These are phyloP conservation scores for Leccinum longicurvipes DNA, from an alignment of 768 basidiomycete species.

Conservation along the genomic window DNA sequence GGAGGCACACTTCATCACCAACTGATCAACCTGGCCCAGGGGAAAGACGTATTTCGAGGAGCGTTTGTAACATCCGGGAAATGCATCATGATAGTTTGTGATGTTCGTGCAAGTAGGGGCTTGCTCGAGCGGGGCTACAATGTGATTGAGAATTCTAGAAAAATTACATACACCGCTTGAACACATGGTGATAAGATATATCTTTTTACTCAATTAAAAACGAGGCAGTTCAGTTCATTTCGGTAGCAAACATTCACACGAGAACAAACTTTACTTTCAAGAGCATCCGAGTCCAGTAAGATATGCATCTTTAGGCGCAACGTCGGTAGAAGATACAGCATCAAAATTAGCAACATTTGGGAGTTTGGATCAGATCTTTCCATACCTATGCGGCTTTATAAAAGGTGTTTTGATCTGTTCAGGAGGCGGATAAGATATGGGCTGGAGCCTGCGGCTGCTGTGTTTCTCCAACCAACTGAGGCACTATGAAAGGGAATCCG, in stretches of 20 bases:
- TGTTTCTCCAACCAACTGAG: neutral
- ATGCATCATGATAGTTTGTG: neutral
- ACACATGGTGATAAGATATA: neutral
- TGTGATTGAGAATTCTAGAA: constrained; percentile 3
- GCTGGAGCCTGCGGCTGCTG: no score
- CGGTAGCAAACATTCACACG: neutral
- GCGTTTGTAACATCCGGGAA: neutral
- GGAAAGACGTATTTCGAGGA: neutral
- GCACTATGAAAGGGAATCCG: neutral
- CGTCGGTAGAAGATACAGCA: neutral
- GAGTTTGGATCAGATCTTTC: no score
- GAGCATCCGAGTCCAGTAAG: neutral
- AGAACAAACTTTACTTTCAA: constrained; percentile 5
- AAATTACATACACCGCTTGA: neutral
- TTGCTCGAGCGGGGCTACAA: neutral
- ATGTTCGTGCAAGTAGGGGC: neutral
- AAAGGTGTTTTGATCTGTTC: no score
- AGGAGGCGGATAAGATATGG: no score
- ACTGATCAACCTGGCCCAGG: neutral
- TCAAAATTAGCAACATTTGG: no score
- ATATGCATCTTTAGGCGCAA: no score
- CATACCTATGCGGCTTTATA: no score
- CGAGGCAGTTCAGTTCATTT: constrained; percentile 23
- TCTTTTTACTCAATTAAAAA: constrained; percentile 11
- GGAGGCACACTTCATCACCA: neutral